These are phyloP conservation scores for Naegleria lovaniensis DNA, from an alignment of 208 protist genomes.

Conservation along the genomic window DNA sequence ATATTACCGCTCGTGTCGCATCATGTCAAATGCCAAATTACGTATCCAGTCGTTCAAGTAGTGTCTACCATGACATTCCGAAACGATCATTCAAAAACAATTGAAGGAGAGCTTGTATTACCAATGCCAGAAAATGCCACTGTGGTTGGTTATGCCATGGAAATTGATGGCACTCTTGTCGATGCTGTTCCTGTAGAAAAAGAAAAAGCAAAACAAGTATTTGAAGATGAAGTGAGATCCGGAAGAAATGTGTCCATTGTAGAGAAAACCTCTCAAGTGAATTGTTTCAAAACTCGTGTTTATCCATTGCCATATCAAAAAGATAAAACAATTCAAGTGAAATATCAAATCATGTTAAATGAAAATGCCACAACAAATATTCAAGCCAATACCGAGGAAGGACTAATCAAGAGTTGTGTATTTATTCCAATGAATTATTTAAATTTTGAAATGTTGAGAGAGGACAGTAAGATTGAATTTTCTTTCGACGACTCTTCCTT, in stretches of 20 bases:
- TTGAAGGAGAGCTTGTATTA: slow-evolving; percentile 3
- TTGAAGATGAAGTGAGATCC: not conserved
- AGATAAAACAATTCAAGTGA: not conserved
- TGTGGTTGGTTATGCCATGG: not conserved
- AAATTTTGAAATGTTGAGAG: not conserved
- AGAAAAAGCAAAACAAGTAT: slow-evolving; percentile 14
- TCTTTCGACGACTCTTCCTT: not conserved
- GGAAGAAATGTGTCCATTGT: not conserved
- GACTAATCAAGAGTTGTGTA: not conserved
- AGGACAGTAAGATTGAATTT: not conserved
- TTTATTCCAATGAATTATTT: not conserved
- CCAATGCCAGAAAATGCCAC: not conserved
- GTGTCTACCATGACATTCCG: not conserved
- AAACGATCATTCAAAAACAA: not conserved
- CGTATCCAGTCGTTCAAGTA: not conserved
- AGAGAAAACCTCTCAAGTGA: not conserved
- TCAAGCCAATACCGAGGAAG: not conserved
- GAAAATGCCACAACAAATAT: not conserved
- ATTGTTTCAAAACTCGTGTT: not conserved
- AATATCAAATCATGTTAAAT: not conserved
- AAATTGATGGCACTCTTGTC: not conserved
- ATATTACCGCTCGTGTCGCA: not conserved
- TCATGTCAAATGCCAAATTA: not conserved
- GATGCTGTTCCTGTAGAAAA: slow-evolving; percentile 16
- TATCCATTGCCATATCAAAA: not conserved